Conservation (phyloP, 2,329 filamentous ascomycete genomes). For the Emydomyces testavorans region DNA sequence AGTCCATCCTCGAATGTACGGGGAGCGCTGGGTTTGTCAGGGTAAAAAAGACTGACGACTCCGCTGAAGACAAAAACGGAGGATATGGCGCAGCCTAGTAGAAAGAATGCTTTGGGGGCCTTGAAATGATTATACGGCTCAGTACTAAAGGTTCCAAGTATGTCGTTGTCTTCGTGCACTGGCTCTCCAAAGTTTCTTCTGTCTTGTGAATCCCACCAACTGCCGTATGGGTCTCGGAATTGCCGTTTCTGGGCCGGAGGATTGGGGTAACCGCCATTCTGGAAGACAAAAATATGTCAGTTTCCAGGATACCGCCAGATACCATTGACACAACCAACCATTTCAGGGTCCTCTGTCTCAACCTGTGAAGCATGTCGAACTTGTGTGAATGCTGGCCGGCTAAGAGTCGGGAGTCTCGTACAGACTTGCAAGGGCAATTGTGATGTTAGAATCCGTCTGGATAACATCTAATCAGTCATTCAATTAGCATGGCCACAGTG, state of each 20-base stretch:
- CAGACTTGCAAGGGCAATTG: slow-evolving; percentile 30
- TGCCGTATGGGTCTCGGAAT: slow-evolving; percentile 80
- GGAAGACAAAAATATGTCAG: slow-evolving; percentile 14
- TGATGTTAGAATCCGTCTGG: slow-evolving; percentile 34
- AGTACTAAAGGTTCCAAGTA: slow-evolving; percentile 77
- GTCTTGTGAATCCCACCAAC: slow-evolving; percentile 98
- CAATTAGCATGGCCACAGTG: slow-evolving; percentile 18
- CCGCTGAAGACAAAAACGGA: slow-evolving; percentile 55
- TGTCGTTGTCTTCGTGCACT: slow-evolving; percentile 91
- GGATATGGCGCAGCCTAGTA: slow-evolving; percentile 57
- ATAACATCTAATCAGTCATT: slow-evolving; percentile 31
- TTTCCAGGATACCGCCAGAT: background rate
- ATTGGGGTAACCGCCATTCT: slow-evolving; percentile 41
- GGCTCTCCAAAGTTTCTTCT: slow-evolving; percentile 94
- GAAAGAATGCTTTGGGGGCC: slow-evolving; percentile 55
- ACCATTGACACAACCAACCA: slow-evolving; percentile 26
- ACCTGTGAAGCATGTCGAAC: slow-evolving; percentile 30
- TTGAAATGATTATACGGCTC: slow-evolving; percentile 80
- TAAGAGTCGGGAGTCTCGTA: slow-evolving; percentile 20
- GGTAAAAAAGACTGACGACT: slow-evolving; percentile 57
- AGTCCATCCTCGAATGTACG: slow-evolving; percentile 59
- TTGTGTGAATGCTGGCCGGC: slow-evolving; percentile 34
- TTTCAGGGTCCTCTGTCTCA: slow-evolving; percentile 33
- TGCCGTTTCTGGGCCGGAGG: slow-evolving; percentile 63
- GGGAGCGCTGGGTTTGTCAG: slow-evolving; percentile 58